Conservation (phyloP, 1,139 yeast genomes). For the Candida buenavistaensis region DNA sequence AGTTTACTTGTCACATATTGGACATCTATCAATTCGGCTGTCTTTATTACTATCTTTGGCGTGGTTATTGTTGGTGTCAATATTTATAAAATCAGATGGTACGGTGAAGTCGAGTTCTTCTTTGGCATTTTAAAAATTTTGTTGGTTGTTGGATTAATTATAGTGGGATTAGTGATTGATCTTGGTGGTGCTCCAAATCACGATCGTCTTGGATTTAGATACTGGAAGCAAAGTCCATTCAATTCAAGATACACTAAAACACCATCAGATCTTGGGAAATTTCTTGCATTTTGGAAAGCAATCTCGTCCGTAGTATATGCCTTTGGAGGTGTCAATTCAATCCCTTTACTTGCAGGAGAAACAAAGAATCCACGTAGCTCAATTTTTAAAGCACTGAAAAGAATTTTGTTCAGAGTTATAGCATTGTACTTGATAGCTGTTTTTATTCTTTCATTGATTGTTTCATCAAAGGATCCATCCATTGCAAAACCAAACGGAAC, state of each 20-base stretch:
- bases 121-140: conserved; percentile 56
- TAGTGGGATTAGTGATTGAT: conserved; percentile 43
- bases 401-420: conserved; percentile 49
- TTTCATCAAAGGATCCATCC: conserved; percentile 30
- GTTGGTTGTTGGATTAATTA: conserved; percentile 38
- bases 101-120: conserved; percentile 70
- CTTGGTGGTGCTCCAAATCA: conserved; percentile 59
- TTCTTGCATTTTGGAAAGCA: conserved; percentile 43
- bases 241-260: conserved; percentile 46
- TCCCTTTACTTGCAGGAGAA: conserved; percentile 47
- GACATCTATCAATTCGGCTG: conserved; percentile 53
- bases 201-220: conserved; percentile 60
- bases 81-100: conserved; percentile 47
- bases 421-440: conserved; percentile 48
- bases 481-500: conserved; percentile 34
- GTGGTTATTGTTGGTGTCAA: conserved; percentile 39
- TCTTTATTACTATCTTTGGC: conserved; percentile 55
- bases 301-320: conserved; percentile 44
- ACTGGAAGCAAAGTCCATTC: conserved; percentile 60
- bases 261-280: conserved; percentile 61
- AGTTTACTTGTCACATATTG: conserved; percentile 56
- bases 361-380: conserved; percentile 45
- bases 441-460: conserved; percentile 48
- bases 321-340: conserved; percentile 37
- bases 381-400: conserved; percentile 44